Base-by-base conservation (phyloP, 2,329 filamentous ascomycete species). In the Colletotrichum sp. region DNA sequence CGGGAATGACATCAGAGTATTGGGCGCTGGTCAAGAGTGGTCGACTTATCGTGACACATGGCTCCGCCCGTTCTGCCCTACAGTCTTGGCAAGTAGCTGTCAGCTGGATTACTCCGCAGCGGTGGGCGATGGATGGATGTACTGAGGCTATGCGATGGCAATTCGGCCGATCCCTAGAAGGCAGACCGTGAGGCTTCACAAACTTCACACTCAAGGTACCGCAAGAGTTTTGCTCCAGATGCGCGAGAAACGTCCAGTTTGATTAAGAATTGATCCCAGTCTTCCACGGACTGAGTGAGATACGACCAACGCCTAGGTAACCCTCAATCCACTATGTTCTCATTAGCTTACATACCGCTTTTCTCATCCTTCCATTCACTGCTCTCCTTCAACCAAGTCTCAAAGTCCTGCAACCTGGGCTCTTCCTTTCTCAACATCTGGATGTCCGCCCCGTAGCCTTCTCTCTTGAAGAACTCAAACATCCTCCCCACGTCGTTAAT, bases 281-380 rank as follows among this genome's bases (percentile, higher is more conserved):
- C 28, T 36, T 18, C 6, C 16, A 16, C 26, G 16, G 43, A 48
- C 26, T 60, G 56, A 12, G 18, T 48, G 56, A 8, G 10, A n/a
- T n/a, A 4, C 26, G 26, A 18, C 5, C 16, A n/a, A 7, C 16
- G 26, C 16, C 56, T 16, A 21, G 30, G 16, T 18, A 61, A 8
- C 2, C 6, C n/a, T 10, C n/a, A 21, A 13, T 0, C 10, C n/a
- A 21, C 43, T 2, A 52, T 52, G n/a, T 13, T 13, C 43, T 52
- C 3, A 61, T 1, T 1, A 15, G 8, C 15, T 43, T 56, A 76
- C 16, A 61, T 52, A 2, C 30, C 43, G 58, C 58, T 62, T 15
- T 32, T 56, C 60, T 70, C 66, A 6, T 62, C 75, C 71, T 79
- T 78, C 80, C 80, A 81, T 9, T 34, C 55, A 21, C 80, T 81